Conservation (phyloP, 495 filamentous ascomycete genomes). For the Penicillium tannophilum region DNA sequence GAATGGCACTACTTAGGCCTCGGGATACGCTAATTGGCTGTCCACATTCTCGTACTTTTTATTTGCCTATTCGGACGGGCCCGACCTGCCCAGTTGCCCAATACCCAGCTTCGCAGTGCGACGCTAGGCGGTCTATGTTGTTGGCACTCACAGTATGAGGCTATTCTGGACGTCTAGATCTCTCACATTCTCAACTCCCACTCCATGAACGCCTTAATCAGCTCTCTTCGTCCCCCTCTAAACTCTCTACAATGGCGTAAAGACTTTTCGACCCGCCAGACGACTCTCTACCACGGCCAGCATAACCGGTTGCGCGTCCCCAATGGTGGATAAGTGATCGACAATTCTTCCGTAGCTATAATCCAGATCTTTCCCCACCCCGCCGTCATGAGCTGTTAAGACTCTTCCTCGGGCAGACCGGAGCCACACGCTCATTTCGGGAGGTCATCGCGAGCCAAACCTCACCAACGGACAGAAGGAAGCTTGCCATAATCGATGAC, state of each 20-base stretch:
- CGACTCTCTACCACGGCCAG: constrained; percentile 13
- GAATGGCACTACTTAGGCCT: too few relatives aligned
- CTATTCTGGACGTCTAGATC: not conserved
- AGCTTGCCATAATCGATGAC: constrained; percentile 21
- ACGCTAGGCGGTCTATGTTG: not conserved
- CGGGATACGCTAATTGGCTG: too few relatives aligned
- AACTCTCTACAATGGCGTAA: constrained; percentile 15
- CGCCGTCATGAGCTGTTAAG: constrained; percentile 18
- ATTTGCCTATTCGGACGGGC: too few relatives aligned
- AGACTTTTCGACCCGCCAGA: constrained; percentile 19
- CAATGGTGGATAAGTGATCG: constrained; percentile 12
- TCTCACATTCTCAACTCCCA: not conserved
- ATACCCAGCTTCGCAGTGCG: too few relatives aligned
- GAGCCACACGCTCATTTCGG: constrained; percentile 10
- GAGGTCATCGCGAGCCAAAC: constrained; percentile 5
- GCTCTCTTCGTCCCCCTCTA: not conserved
- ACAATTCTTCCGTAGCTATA: constrained; percentile 20
- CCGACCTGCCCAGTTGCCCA: too few relatives aligned
- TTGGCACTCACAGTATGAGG: not conserved
- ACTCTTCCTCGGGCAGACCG: constrained; percentile 17
- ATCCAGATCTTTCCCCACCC: constrained; percentile 15
- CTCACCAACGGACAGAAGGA: constrained; percentile 3
- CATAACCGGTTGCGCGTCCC: constrained; percentile 18
- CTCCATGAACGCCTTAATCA: constrained; percentile 3
- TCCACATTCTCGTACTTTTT: too few relatives aligned